Evolutionary conservation across 495 filamentous ascomycete species (phyloP), one percentile per base, ranked within the genome.

Genomic region (Xylaria bambusicola): DNA sequence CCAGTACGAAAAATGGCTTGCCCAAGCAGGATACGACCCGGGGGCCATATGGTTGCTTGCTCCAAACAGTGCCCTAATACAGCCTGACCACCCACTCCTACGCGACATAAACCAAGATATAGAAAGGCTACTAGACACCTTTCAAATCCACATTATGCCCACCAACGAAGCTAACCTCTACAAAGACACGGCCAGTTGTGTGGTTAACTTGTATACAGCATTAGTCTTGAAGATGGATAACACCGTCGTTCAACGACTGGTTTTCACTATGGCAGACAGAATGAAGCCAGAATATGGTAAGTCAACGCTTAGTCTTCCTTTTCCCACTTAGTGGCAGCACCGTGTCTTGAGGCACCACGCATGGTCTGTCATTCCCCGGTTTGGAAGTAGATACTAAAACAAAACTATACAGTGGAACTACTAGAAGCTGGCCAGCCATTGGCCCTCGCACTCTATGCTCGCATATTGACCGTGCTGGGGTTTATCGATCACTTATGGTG

Each of bases 241-340:
- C n/a, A 52, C 47, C 20, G 36, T 49, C 17, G 47, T 59, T 7
- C 56, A 59, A 20, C 38, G 48, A 9, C 38, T 59, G 2, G 56
- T 59, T 26, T 58, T 59, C 48, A 59, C 56, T 1, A 59, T 59
- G 56, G 56, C 56, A 15, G 47, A 52, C n/a, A 46, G 27, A 44
- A 59, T 59, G 56, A 21, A 45, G 9, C 10, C 56, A 21, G 33
- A 26, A 13, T 59, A 51, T 21, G 21, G 56, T 59, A 59, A 59
- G 56, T 59, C 26, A 24, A 35, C 0, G 3, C 26, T 3, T 13
- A 35, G 12, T n/a, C 5, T 10, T 13, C 9, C 29, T 21, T 15
- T 21, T 55, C n/a, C 20, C 7, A 13, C n/a, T 31, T 9, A n/a
- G 49, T 17, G 15, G 13, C 9, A 26, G 18, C 31, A 48, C 7